These are phyloP conservation scores for Pleochaeta shiraiana DNA, from an alignment of 2,329 filamentous ascomycete genomes.

Conservation along the genomic window DNA sequence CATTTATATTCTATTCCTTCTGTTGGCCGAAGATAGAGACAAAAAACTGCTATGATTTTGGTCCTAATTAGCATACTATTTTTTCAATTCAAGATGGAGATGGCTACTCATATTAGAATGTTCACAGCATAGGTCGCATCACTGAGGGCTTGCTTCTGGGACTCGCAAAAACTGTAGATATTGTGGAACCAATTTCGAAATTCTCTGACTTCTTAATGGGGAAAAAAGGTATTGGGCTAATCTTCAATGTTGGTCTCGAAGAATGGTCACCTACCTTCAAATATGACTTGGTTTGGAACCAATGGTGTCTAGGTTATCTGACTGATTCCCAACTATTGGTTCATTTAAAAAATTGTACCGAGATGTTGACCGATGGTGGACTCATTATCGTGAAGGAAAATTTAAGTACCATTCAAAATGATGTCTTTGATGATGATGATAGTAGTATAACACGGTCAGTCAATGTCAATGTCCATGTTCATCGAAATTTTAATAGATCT, in stretches of 20 bases:
- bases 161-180: slow-evolving; percentile 50
- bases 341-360: slow-evolving; percentile 41
- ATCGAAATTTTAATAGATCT: background rate
- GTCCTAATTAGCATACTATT: background rate
- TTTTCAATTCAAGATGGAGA: background rate
- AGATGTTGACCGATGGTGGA: slow-evolving; percentile 28
- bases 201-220: slow-evolving; percentile 45
- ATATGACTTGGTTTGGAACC: slow-evolving; percentile 74
- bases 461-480: background rate
- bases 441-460: slow-evolving; percentile 48
- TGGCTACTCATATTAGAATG: background rate
- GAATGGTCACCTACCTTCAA: slow-evolving; percentile 33
- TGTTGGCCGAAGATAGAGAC: background rate
- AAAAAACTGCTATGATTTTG: background rate
- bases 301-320: slow-evolving; percentile 77
- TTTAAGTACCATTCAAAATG: slow-evolving; percentile 31
- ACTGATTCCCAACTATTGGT: slow-evolving; percentile 48
- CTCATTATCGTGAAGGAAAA: slow-evolving; percentile 70
- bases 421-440: slow-evolving; percentile 56
- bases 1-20: background rate
- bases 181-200: slow-evolving; percentile 67
- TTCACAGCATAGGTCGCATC: slow-evolving; percentile 45
- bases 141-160: slow-evolving; percentile 55
- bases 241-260: slow-evolving; percentile 56
- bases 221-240: slow-evolving; percentile 33